Conservation (phyloP, 1,139 yeast genomes). For the Nadsonia commutata region DNA sequence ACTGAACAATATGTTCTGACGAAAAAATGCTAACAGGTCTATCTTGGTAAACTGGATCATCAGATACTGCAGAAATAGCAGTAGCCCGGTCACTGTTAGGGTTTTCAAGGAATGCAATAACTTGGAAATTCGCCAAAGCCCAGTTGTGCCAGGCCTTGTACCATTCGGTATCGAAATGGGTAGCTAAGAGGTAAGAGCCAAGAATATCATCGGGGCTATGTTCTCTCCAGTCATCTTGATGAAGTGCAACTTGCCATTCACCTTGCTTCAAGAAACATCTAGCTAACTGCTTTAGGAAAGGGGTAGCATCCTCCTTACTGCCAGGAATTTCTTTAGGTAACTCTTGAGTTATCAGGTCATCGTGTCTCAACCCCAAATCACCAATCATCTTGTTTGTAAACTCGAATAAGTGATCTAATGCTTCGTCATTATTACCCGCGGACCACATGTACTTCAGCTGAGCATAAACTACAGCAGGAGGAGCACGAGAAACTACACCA, state of each 20-base stretch:
- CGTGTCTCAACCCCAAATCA: constrained; percentile 42
- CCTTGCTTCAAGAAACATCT: constrained; percentile 95
- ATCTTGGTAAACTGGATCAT: constrained; percentile 14
- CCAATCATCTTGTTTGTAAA: constrained; percentile 85
- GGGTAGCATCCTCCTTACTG: constrained; percentile 70
- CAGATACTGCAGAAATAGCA: constrained; percentile 13
- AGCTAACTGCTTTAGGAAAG: constrained; percentile 44
- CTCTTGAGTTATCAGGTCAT: constrained; percentile 80
- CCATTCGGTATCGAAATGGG: constrained; percentile 88
- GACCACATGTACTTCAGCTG: constrained; percentile 97
- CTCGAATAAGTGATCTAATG: constrained; percentile 70
- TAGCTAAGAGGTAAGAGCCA: constrained; percentile 84
- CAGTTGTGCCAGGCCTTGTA: constrained; percentile 99
- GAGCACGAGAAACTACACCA: constrained; percentile 54
- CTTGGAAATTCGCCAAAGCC: constrained; percentile 97
- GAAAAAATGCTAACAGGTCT: constrained; percentile 11
- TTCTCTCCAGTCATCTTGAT: constrained; percentile 59
- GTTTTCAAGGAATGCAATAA: constrained; percentile 45
- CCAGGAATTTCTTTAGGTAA: constrained; percentile 62
- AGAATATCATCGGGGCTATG: constrained; percentile 68
- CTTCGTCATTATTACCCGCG: constrained; percentile 76
- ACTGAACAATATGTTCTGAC: constrained; percentile 40
- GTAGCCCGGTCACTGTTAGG: constrained; percentile 15
- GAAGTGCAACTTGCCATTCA: constrained; percentile 87
- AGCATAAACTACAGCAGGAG: constrained; percentile 94